These are phyloP conservation scores for Sphagnurus paluster DNA, from an alignment of 1,284 basidiomycete genomes.

Conservation along the genomic window DNA sequence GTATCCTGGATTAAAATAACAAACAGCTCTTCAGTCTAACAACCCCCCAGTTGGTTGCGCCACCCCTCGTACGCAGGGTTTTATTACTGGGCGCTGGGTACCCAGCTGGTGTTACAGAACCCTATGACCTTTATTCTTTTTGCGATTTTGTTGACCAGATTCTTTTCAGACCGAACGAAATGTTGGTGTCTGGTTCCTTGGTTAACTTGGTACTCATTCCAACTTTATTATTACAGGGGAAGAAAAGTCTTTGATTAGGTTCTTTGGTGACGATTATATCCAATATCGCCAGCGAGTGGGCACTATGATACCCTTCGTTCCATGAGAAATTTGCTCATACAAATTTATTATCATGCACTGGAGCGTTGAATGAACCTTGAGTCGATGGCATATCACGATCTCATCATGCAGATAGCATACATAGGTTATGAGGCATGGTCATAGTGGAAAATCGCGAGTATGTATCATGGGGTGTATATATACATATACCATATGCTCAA, in stretches of 20 bases:
- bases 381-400: background rate
- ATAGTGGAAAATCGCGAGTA: constrained; percentile 14
- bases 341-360: background rate
- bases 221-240: constrained; percentile 14
- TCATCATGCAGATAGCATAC: background rate
- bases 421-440: constrained; percentile 13
- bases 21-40: constrained; percentile 1
- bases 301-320: constrained; percentile 40
- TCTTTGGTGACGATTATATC: constrained; percentile 38
- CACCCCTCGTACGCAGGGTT: constrained; percentile 98
- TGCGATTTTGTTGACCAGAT: constrained; percentile 71
- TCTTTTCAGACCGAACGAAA: constrained; percentile 83
- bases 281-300: constrained; percentile 33
- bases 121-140: constrained; percentile 72
- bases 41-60: constrained; percentile 69
- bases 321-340: constrained; percentile 20
- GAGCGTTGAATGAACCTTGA: background rate
- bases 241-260: constrained; percentile 35
- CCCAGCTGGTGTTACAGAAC: constrained; percentile 93
- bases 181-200: constrained; percentile 49
- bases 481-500: constrained; percentile 18
- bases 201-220: background rate
- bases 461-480: constrained; percentile 24
- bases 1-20: constrained; percentile 25
- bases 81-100: constrained; percentile 97